Evolutionary conservation across 1,139 yeast species (phyloP), one percentile per base, ranked within the genome.

Genomic region (Keqinozyma sinolaborantium): DNA sequence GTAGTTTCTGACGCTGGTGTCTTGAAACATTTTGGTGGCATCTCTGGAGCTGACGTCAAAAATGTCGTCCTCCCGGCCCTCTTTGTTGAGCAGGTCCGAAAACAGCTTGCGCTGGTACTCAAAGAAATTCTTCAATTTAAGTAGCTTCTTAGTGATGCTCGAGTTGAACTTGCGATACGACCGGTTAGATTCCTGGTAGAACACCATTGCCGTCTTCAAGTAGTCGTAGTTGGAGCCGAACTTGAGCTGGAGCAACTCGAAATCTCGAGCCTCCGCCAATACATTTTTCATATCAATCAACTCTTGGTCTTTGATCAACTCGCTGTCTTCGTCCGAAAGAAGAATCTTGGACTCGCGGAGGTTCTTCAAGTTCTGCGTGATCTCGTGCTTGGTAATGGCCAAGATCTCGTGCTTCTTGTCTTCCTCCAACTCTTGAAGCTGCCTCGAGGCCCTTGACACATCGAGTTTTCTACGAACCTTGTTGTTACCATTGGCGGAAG

Each of bases 141-240:
- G 56, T 28, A 69, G 49, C 41, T 67, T 68, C 44, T 61, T 67
- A 13, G 57, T 40, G 40, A 60, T 35, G 2, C 53, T 38, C 20
- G 39, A 33, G 40, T 60, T 62, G 47, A 60, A 53, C 36, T 51
- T 55, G 34, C 56, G 59, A 46, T 65, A 69, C 21, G 50, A 51
- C 25, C 56, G 53, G 43, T 66, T 62, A 9, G 69, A 60, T 31
- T 67, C 69, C 30, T 64, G 60, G 38, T 67, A 68, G 36, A 64
- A 68, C 2, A 47, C 43, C 25, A 56, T 44, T 3, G 67, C 56
- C 33, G 50, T 53, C 34, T 64, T 58, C 24, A 67, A 45, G 23
- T 53, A 45, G 33, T 65, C 67, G 41, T 66, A 65, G 35, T 63
- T 57, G 33, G 56, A 50, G 24, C 51, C 47, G n/a, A 64, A 35